Evolutionary conservation across 331 rosid genomes (phyloP).

Genomic region (Phaseolus coccineus): DNA sequence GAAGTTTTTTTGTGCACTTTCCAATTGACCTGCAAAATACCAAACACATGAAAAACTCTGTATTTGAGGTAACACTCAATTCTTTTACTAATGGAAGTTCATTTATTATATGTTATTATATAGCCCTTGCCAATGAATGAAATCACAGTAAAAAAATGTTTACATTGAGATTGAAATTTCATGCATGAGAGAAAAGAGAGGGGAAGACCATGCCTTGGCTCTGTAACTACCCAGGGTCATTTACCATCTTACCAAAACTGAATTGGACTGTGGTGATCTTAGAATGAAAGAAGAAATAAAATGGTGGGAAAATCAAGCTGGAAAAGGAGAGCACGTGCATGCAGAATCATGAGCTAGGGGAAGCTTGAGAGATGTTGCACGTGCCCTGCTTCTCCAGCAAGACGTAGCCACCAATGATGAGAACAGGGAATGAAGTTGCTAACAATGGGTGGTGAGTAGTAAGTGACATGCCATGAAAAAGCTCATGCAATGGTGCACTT

Average conservation of each 20-base stretch:
- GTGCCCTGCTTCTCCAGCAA: conserved; percentile 98
- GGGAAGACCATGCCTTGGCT: not conserved
- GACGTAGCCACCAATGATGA: conserved; percentile 55
- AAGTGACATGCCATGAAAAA: conserved; percentile 41
- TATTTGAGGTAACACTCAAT: conserved; percentile 7
- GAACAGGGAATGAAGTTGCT: not conserved
- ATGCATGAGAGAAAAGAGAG: not conserved
- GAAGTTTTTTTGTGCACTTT: not conserved
- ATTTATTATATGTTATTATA: not conserved
- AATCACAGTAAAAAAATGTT: no score
- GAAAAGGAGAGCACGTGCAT: conserved; percentile 96
- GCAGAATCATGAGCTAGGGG: conserved; percentile 49
- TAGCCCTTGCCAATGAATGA: not conserved
- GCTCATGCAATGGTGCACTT: conserved; percentile 48
- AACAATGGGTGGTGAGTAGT: conserved; percentile 23
- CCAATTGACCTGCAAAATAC: conserved; percentile 27
- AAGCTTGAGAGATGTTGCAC: conserved; percentile 56
- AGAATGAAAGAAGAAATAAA: not conserved
- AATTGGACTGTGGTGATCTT: not conserved
- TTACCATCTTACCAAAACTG: not conserved
- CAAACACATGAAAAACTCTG: not conserved
- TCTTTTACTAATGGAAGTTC: not conserved
- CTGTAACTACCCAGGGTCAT: not conserved
- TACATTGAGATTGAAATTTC: no score
- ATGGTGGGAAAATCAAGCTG: conserved; percentile 67